Evolutionary conservation across 2,329 filamentous ascomycete genomes (phyloP), one percentile per base, ranked within the genome.

Genomic region (Thielaviopsis cerberus): DNA sequence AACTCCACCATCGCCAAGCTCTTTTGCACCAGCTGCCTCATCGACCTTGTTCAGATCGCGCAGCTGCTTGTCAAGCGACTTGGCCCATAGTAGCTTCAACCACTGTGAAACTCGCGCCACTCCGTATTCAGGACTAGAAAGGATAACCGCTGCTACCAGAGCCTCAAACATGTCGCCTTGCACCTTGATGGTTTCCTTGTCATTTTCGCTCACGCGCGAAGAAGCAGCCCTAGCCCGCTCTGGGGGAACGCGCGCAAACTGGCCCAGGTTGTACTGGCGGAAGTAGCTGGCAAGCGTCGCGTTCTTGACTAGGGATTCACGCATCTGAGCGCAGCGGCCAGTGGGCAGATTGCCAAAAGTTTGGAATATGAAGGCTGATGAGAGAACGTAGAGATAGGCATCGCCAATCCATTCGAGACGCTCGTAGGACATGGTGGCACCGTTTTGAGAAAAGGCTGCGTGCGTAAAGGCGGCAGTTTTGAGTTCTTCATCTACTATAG

Each of bases 161-260:
- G 91, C 86, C 68, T 97, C 91, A 64, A 96, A 94, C 20, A 96
- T 77, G 66, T 97, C 91, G 8, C 84, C 90, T 58, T 86, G 75
- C 10, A 88, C 81, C 69, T 96, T 96, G 15, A 73, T 77, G 61
- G 78, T 75, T 50, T 76, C 77, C 67, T 77, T 82, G 66, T 66
- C 69, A 58, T 65, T 76, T 55, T 65, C 69, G 53, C 62, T 65
- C 24, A 71, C 71, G 61, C 76, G 74, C 1, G 63, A 63, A 11
- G 34, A 26, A 22, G 37, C 59, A 13, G 54, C 59, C 13, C 56
- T 51, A n/a, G 50, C 24, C 20, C 59, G 59, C 13, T 62, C 63
- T 54, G 67, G 66, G 1, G 77, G 83, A 2, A 86, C 71, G 26
- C 74, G 74, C 7, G 86, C 77, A 30, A 76, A 78, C 63, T 78